Evolutionary conservation across 202 grass and related monocot species (phyloP), one percentile per base, ranked within the genome.

Genomic region (Bolboschoenoplectus hybrid): DNA sequence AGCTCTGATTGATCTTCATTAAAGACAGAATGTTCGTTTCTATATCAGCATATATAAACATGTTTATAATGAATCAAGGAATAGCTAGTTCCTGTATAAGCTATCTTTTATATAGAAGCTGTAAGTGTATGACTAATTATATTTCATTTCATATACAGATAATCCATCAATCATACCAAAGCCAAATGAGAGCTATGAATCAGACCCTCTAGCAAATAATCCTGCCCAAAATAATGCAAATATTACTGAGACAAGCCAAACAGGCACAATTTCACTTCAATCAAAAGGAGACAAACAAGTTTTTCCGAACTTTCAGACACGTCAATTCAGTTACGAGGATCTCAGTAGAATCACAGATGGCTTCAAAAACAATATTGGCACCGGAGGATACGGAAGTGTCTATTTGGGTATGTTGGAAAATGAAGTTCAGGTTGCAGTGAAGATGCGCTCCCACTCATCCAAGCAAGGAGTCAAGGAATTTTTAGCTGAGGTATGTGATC

Each of bases 321-420:
- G 58, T 44, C 72, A 70, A 78, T 90, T 90, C 82, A 85, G 63
- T 9, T 88, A 87, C 7, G 9, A 81, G 46, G 90, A 89, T n/a
- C 17, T 91, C 10, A 89, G 73, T 62, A 53, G 39, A 55, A 85
- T 91, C 73, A 91, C 87, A 39, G 80, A 89, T 1, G 35, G 86
- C 41, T 91, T 91, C 40, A 16, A 84, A 32, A 58, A 49, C 6
- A 85, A 82, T 2, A 45, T 88, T 4, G 57, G 57, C 16, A 61
- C 57, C 1, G 57, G 57, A n/a, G 57, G 57, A n/a, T 61, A 6
- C 7, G 57, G 57, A n/a, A 19, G 57, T 61, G 57, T 61, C 16
- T 61, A 61, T 61, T 61, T 61, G 5, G 57, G 57, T 17, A 61
- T 16, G 16, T 12, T 61, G 17, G 57, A 61, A 6, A 19, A 61